phyloP scores from a whole-genome alignment of 306 rosid genomes.

The Pterocarpus santalinus region DNA sequence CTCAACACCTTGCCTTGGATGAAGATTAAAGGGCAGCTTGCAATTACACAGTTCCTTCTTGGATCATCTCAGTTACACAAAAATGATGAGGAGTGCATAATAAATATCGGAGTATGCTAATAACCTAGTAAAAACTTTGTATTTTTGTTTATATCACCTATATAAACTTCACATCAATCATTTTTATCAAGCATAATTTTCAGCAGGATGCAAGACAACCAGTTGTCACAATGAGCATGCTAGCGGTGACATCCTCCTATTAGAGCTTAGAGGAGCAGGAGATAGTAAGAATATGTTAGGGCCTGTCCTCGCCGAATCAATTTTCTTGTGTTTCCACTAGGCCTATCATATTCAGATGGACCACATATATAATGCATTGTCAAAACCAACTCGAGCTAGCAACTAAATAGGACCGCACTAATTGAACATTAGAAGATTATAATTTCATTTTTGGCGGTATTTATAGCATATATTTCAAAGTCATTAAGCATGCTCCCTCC shows the following conservation, averaged over 20 bases:
- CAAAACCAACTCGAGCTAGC: slow-evolving; percentile 3
- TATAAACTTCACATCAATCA: not conserved
- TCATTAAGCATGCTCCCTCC: no score
- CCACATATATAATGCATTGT: not conserved
- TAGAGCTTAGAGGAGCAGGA: no score
- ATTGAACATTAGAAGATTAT: no score
- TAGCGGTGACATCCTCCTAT: no score
- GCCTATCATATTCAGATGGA: not conserved
- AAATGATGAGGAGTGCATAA: not conserved
- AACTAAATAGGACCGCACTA: no score
- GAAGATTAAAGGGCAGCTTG: not conserved
- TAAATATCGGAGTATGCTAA: not conserved
- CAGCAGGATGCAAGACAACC: not conserved
- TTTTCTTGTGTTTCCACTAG: not conserved
- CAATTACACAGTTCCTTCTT: not conserved
- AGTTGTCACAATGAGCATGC: not conserved
- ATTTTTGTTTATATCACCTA: not conserved
- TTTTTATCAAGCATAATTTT: not conserved
- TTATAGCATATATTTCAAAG: no score
- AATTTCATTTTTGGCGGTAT: no score
- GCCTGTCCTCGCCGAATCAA: slow-evolving; percentile 3
- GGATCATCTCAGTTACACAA: not conserved
- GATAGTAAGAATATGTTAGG: no score
- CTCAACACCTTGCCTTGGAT: not conserved
- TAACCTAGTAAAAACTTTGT: not conserved